Conservation (phyloP, 352 stramenopile species). For the Aphanomyces cochlioides region DNA sequence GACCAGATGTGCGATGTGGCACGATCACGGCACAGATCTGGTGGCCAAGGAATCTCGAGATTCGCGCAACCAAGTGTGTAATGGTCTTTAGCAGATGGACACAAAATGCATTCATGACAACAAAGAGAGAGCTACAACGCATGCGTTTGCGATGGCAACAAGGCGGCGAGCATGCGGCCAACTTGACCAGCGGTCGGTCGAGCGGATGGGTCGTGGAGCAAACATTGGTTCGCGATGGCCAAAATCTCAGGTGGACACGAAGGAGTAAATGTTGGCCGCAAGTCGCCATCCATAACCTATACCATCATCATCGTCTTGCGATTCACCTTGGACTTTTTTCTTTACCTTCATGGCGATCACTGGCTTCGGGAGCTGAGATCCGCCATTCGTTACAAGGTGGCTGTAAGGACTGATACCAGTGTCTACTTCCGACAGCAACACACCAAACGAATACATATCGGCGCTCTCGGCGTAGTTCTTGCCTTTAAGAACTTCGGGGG, state of each 20-base stretch:
- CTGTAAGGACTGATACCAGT: conserved; percentile 26
- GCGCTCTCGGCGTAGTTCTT: conserved; percentile 23
- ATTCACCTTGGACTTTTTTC: too few relatives aligned
- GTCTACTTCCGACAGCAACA: conserved; percentile 28
- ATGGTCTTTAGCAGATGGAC: too few relatives aligned
- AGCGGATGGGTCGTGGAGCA: conserved; percentile 56
- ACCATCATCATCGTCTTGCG: conserved; percentile 26
- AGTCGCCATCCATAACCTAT: conserved; percentile 66
- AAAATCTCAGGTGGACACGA: conserved; percentile 54
- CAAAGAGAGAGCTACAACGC: conserved; percentile 3
- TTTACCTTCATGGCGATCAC: conserved; percentile 28
- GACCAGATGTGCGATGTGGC: too few relatives aligned
- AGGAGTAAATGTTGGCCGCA: conserved; percentile 68
- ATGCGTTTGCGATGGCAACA: conserved; percentile 38
- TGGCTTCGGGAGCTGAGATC: conserved; percentile 25
- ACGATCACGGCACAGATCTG: too few relatives aligned
- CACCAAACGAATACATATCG: conserved; percentile 30
- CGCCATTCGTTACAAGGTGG: conserved; percentile 21
- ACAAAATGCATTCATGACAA: too few relatives aligned
- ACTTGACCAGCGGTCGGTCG: conserved; percentile 69
- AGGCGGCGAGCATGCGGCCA: conserved; percentile 46
- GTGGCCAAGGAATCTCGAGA: too few relatives aligned
- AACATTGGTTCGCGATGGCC: conserved; percentile 51
- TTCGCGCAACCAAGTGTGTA: too few relatives aligned
- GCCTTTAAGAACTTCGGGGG: conserved; percentile 27